A percentile compares a stretch with the other conserved stretches of the same genome.
Evolutionary conservation across 2,329 filamentous ascomycete genomes (phyloP).

Genomic region (Penicillium brasilianum): DNA sequence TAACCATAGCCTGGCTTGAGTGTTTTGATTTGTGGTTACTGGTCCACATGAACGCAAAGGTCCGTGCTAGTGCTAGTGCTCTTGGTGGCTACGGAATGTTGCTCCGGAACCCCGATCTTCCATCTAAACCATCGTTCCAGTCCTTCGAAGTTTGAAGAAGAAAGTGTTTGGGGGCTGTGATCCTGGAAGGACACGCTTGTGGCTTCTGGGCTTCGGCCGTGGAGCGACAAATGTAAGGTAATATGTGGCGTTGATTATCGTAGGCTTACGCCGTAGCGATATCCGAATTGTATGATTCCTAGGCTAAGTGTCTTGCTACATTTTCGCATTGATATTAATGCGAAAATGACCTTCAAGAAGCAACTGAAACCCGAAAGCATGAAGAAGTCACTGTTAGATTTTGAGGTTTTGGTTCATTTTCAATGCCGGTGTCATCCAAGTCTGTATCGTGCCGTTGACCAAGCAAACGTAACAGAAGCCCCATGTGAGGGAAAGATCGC

Average conservation of each 20-base stretch:
- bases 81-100: conserved; percentile 16
- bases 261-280: background rate
- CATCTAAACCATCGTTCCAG: background rate
- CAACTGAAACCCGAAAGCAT: background rate
- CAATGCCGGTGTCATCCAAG: background rate
- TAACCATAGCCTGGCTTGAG: conserved; percentile 10
- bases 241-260: background rate
- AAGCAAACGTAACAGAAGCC: background rate
- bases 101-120: conserved; percentile 9
- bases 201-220: background rate
- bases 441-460: background rate
- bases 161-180: background rate
- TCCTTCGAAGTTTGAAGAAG: background rate
- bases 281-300: background rate
- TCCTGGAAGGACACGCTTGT: background rate
- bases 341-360: background rate
- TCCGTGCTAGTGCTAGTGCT: conserved; percentile 13
- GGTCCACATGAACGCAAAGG: conserved; percentile 11
- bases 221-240: background rate
- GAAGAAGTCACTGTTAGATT: background rate
- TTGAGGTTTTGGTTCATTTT: background rate
- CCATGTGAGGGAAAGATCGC: conserved; percentile 7
- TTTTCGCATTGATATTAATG: background rate
- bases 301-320: background rate
- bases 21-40: background rate